These are phyloP conservation scores for Xylogone sp. DNA, from an alignment of 2,329 filamentous ascomycete genomes.

Conservation along the genomic window DNA sequence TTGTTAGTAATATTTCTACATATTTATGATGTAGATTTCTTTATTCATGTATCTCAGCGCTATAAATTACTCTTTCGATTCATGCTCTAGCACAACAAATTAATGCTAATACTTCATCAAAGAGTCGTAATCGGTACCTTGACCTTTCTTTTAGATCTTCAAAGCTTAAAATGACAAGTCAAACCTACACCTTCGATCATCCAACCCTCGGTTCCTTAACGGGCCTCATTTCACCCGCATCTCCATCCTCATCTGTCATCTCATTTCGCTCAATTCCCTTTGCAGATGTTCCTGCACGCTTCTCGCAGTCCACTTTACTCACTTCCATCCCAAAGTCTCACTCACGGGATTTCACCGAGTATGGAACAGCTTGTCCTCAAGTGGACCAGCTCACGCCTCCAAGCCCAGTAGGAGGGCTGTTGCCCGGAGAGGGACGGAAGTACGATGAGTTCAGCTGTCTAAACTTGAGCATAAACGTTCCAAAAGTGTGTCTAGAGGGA, in stretches of 20 bases:
- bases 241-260: not conserved
- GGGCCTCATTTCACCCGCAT: not conserved
- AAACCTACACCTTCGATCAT: not conserved
- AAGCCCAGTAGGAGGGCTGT: not conserved
- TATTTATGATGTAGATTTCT: too few relatives aligned
- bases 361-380: conserved; percentile 2
- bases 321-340: not conserved
- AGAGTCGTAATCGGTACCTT: too few relatives aligned
- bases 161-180: not conserved
- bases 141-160: too few relatives aligned
- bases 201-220: not conserved
- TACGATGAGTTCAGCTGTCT: conserved; percentile 32
- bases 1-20: too few relatives aligned
- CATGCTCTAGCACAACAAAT: too few relatives aligned
- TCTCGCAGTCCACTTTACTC: conserved; percentile 2
- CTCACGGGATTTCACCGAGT: conserved; percentile 2
- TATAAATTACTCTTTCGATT: too few relatives aligned
- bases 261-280: conserved; percentile 7
- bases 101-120: too few relatives aligned
- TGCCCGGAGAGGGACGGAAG: not conserved
- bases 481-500: conserved; percentile 11
- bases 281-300: conserved; percentile 4
- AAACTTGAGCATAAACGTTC: conserved; percentile 30
- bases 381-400: not conserved
- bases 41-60: too few relatives aligned